Evolutionary conservation across 192 early-diverging fungal genomes (phyloP).

Genomic region (Haplosporangium gracile): DNA sequence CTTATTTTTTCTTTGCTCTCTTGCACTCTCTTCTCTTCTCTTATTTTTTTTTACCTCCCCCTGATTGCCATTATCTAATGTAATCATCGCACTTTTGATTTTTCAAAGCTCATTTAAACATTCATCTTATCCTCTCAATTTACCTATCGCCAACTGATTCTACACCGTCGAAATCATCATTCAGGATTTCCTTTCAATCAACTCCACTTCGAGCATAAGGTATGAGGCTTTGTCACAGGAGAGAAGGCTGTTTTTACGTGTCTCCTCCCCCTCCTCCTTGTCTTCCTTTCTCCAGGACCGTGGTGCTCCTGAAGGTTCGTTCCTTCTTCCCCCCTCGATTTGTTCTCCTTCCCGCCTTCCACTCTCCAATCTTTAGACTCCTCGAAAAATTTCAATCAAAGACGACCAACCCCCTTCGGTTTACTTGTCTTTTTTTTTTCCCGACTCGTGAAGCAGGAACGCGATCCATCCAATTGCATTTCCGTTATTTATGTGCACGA

Average conservation of each 20-base stretch:
- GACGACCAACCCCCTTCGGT: background rate
- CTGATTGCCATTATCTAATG: too few relatives aligned
- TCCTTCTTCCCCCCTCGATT: background rate
- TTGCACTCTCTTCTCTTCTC: background rate
- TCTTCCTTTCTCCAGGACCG: background rate
- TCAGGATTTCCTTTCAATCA: too few relatives aligned
- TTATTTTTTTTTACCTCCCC: background rate
- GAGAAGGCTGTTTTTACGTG: too few relatives aligned
- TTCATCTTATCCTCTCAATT: background rate
- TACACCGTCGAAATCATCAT: too few relatives aligned
- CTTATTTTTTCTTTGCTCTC: too few relatives aligned
- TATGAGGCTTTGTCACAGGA: too few relatives aligned
- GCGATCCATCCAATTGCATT: background rate
- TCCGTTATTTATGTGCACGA: background rate
- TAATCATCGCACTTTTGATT: background rate
- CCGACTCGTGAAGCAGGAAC: background rate
- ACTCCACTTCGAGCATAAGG: too few relatives aligned
- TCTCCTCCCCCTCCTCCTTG: background rate
- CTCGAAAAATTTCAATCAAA: background rate
- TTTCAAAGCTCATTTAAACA: background rate
- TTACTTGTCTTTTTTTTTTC: background rate
- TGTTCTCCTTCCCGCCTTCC: background rate
- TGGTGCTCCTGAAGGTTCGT: slow-evolving; percentile 1
- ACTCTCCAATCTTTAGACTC: background rate
- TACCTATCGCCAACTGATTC: too few relatives aligned